A percentile compares a stretch with the other conserved stretches of the same genome.
Conservation (phyloP, 108 stramenopile genomes). For the Cyclotella sp. region DNA sequence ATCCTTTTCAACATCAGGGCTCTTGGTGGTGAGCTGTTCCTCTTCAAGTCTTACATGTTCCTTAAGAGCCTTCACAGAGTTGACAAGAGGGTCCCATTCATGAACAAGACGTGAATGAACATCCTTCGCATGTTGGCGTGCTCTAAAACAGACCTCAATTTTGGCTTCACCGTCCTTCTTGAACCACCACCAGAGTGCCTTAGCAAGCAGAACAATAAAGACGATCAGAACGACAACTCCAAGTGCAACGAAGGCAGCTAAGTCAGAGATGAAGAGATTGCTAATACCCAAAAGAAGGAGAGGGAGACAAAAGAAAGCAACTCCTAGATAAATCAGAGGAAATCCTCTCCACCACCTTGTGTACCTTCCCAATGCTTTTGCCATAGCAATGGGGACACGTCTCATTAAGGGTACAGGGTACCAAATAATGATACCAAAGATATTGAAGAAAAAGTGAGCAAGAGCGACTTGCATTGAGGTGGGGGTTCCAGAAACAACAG, state of each 20-base stretch:
- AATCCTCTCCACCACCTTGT: slow-evolving; percentile 63
- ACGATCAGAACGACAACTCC: slow-evolving; percentile 63
- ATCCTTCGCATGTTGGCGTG: too few species aligned
- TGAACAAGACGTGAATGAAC: too few species aligned
- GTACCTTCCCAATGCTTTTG: slow-evolving; percentile 63
- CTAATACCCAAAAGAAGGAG: slow-evolving; percentile 65
- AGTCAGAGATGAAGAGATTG: slow-evolving; percentile 56
- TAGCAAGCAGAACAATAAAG: slow-evolving; percentile 37
- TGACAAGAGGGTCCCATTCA: too few species aligned
- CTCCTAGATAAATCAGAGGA: slow-evolving; percentile 71
- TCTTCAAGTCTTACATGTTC: too few species aligned
- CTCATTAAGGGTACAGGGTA: slow-evolving; percentile 87
- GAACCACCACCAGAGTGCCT: slow-evolving; percentile 52
- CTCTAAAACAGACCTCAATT: too few species aligned
- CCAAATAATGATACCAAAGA: slow-evolving; percentile 80
- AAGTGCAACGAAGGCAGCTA: slow-evolving; percentile 67
- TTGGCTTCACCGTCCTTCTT: slow-evolving; percentile 55
- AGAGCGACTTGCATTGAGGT: slow-evolving; percentile 77
- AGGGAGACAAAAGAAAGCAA: slow-evolving; percentile 74
- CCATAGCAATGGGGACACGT: slow-evolving; percentile 61
- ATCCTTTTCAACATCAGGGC: too few species aligned
- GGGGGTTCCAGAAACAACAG: slow-evolving; percentile 65
- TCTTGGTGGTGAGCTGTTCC: too few species aligned
- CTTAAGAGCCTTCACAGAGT: too few species aligned
- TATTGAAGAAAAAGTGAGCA: slow-evolving; percentile 87